Evolutionary conservation across 106 monocot species (phyloP).

Genomic region (Allium cepa): DNA sequence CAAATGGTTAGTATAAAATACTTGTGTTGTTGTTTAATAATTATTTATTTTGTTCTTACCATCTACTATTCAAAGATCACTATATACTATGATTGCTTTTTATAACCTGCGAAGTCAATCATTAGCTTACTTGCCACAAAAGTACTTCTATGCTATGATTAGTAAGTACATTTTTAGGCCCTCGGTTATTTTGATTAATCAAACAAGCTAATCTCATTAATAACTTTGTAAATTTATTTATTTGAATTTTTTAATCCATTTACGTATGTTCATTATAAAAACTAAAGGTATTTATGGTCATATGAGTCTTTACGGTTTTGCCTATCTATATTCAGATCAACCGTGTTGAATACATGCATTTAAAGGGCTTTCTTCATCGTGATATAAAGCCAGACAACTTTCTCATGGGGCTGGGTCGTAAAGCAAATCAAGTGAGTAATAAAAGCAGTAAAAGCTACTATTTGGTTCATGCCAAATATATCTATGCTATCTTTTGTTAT

Average conservation of each 20-base stretch:
- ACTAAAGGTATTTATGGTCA: too few relatives aligned
- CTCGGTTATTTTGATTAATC: too few relatives aligned
- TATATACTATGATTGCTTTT: background rate
- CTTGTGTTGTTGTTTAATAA: background rate
- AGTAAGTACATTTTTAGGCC: too few relatives aligned
- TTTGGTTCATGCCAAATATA: too few relatives aligned
- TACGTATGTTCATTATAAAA: background rate
- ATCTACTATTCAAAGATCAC: background rate
- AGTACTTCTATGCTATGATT: too few relatives aligned
- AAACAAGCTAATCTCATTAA: too few relatives aligned
- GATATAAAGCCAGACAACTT: conserved; percentile 97
- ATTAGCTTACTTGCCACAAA: too few relatives aligned
- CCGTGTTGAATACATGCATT: conserved; percentile 83
- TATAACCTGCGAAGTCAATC: too few relatives aligned
- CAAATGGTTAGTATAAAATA: conserved; percentile 6
- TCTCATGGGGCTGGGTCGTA: conserved; percentile 87
- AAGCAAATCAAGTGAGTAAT: conserved; percentile 64
- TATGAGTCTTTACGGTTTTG: conserved; percentile 11
- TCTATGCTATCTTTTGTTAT: too few relatives aligned
- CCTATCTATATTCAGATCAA: conserved; percentile 36
- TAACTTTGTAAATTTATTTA: too few relatives aligned
- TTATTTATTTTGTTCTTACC: background rate
- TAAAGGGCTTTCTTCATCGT: conserved; percentile 86
- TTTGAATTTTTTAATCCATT: background rate
- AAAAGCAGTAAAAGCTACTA: too few relatives aligned